Percentiles rank a stretch among this genome's conserved stretches.
These are phyloP conservation scores for Vitrella brassicaformis DNA, from an alignment of 73 alveolate genomes.

Conservation along the genomic window DNA sequence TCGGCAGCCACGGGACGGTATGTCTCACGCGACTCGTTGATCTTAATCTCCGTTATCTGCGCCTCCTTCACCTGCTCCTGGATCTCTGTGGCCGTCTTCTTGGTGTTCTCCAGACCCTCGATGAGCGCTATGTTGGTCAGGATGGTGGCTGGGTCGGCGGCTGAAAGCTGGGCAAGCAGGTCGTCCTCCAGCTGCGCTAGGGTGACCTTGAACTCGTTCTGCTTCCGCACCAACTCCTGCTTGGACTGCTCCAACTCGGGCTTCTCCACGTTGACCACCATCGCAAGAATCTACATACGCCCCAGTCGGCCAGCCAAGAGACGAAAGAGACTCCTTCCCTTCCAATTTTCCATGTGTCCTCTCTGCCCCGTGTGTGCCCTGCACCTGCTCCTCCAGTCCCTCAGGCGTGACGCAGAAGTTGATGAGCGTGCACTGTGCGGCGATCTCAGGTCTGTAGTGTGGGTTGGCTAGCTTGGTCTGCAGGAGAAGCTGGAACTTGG, in stretches of 20 bases:
- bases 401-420: constrained; percentile 98
- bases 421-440: constrained; percentile 99
- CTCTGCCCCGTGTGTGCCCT: too few relatives aligned
- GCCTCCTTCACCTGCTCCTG: constrained; percentile 70
- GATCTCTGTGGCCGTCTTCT: constrained; percentile 87
- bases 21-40: constrained; percentile 91
- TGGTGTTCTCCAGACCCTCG: constrained; percentile 87
- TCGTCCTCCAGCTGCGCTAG: constrained; percentile 90
- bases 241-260: constrained; percentile 95
- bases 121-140: constrained; percentile 86
- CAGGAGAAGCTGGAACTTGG: constrained; percentile 87
- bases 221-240: constrained; percentile 88
- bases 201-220: constrained; percentile 89
- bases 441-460: constrained; percentile 99
- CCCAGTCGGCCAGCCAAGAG: too few relatives aligned
- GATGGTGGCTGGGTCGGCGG: constrained; percentile 98
- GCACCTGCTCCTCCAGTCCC: constrained; percentile 92
- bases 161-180: constrained; percentile 81
- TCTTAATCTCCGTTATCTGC: constrained; percentile 89
- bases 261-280: constrained; percentile 93
- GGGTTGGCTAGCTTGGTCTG: constrained; percentile 96
- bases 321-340: too few relatives aligned
- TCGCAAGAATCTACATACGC: not conserved
- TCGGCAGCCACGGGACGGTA: constrained; percentile 98
- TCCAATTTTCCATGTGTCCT: too few relatives aligned